Evolutionary conservation across 352 stramenopile species (phyloP).

Genomic region (Phytopythium helicoides): DNA sequence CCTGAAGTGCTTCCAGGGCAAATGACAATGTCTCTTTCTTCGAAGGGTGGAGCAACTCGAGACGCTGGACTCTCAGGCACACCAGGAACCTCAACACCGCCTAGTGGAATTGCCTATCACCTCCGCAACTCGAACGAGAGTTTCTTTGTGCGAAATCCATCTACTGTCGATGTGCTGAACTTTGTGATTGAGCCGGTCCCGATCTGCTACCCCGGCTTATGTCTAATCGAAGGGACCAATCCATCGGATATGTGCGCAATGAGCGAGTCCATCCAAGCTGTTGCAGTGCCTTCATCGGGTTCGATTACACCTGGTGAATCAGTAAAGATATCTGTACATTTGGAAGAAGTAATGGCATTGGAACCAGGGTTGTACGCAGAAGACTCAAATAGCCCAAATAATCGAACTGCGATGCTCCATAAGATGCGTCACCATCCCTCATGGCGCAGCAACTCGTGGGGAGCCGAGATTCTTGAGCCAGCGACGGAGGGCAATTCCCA

Average conservation of each 20-base stretch:
- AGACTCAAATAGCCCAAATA: constrained; percentile 23
- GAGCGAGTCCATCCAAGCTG: constrained; percentile 73
- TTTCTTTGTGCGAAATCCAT: constrained; percentile 84
- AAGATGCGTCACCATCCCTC: constrained; percentile 79
- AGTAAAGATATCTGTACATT: constrained; percentile 72
- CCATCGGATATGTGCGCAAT: constrained; percentile 69
- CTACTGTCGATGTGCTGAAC: constrained; percentile 55
- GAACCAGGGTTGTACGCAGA: constrained; percentile 26
- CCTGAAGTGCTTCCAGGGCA: constrained; percentile 42
- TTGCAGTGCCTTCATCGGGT: constrained; percentile 66
- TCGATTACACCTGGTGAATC: constrained; percentile 70
- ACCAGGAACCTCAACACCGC: constrained; percentile 16
- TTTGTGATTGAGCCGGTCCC: constrained; percentile 68
- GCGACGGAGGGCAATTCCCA: constrained; percentile 36
- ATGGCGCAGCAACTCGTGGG: constrained; percentile 85
- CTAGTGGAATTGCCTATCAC: constrained; percentile 45
- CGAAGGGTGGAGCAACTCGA: constrained; percentile 35
- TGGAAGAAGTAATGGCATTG: constrained; percentile 57
- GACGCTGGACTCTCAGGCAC: constrained; percentile 27
- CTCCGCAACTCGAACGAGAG: constrained; percentile 67
- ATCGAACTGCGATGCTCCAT: constrained; percentile 44
- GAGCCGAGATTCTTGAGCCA: constrained; percentile 45
- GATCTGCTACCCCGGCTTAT: constrained; percentile 65
- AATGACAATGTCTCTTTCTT: constrained; percentile 37
- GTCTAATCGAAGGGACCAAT: constrained; percentile 54